Evolutionary conservation across 2,329 filamentous ascomycete species (phyloP).

Genomic region (Stachybotrys echinatus): DNA sequence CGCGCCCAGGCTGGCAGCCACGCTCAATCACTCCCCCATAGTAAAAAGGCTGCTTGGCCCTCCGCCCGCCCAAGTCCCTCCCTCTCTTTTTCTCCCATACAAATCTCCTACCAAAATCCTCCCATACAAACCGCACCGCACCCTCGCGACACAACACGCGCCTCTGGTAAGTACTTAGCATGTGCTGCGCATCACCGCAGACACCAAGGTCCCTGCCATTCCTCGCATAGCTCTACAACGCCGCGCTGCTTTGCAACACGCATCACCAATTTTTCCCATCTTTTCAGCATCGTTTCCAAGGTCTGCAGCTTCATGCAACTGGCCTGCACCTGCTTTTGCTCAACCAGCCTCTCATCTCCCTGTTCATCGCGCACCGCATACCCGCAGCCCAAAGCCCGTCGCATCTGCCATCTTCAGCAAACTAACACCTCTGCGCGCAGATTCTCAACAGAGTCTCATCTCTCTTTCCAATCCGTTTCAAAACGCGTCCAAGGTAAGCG

Average conservation of each 20-base stretch:
- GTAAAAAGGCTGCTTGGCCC: slow-evolving; percentile 57
- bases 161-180: slow-evolving; percentile 46
- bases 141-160: slow-evolving; percentile 30
- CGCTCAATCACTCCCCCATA: slow-evolving; percentile 58
- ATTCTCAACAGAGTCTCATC: slow-evolving; percentile 8
- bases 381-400: too few species aligned
- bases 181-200: slow-evolving; percentile 16
- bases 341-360: slow-evolving; percentile 3
- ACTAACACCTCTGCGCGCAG: not conserved
- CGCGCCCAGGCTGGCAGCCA: slow-evolving; percentile 23
- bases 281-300: not conserved
- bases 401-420: not conserved
- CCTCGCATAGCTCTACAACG: too few species aligned
- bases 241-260: slow-evolving; percentile 1
- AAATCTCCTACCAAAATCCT: slow-evolving; percentile 51
- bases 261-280: slow-evolving; percentile 7
- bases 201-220: slow-evolving; percentile 17
- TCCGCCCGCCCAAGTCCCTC: slow-evolving; percentile 39
- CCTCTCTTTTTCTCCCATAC: slow-evolving; percentile 56
- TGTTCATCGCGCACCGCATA: slow-evolving; percentile 10
- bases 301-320: not conserved
- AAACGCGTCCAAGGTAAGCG: slow-evolving; percentile 15
- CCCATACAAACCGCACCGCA: slow-evolving; percentile 40
- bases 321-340: not conserved
- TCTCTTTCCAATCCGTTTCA: slow-evolving; percentile 4